These are phyloP conservation scores for Boletellus emodensis DNA, from an alignment of 768 basidiomycete species.

Conservation along the genomic window DNA sequence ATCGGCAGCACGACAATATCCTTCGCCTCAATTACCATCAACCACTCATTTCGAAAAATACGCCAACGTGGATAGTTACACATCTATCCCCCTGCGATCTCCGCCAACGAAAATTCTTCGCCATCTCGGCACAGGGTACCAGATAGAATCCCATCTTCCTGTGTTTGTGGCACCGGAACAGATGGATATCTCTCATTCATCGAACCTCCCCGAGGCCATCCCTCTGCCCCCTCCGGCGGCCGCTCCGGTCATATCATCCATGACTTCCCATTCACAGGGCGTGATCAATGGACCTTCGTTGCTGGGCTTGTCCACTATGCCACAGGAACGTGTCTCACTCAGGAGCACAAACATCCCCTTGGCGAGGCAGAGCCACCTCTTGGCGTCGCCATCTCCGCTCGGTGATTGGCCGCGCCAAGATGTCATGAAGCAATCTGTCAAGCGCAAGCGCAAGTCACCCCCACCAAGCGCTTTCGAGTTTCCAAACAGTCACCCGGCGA, in stretches of 20 bases:
- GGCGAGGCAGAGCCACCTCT: slow-evolving; percentile 10
- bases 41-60: slow-evolving; percentile 36
- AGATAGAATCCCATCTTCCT: slow-evolving; percentile 45
- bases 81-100: slow-evolving; percentile 41
- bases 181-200: slow-evolving; percentile 12
- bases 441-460: slow-evolving; percentile 8
- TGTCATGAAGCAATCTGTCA: slow-evolving; percentile 26
- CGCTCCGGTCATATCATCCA: slow-evolving; percentile 14
- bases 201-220: slow-evolving; percentile 24
- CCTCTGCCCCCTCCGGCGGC: slow-evolving; percentile 22
- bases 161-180: slow-evolving; percentile 20
- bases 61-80: slow-evolving; percentile 35
- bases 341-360: slow-evolving; percentile 26
- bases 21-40: slow-evolving; percentile 36
- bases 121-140: slow-evolving; percentile 39
- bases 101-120: slow-evolving; percentile 28
- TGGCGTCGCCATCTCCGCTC: slow-evolving; percentile 42
- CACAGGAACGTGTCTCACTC: slow-evolving; percentile 25
- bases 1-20: slow-evolving; percentile 24
- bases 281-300: slow-evolving; percentile 3
- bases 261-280: slow-evolving; percentile 8
- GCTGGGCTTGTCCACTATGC: slow-evolving; percentile 6
- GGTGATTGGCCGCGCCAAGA: slow-evolving; percentile 55
- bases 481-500: slow-evolving; percentile 6
- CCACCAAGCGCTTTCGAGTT: slow-evolving; percentile 24